Evolutionary conservation across 2,329 filamentous ascomycete species (phyloP), one percentile per base, ranked within the genome.

Genomic region (Chaetomium globosum): DNA sequence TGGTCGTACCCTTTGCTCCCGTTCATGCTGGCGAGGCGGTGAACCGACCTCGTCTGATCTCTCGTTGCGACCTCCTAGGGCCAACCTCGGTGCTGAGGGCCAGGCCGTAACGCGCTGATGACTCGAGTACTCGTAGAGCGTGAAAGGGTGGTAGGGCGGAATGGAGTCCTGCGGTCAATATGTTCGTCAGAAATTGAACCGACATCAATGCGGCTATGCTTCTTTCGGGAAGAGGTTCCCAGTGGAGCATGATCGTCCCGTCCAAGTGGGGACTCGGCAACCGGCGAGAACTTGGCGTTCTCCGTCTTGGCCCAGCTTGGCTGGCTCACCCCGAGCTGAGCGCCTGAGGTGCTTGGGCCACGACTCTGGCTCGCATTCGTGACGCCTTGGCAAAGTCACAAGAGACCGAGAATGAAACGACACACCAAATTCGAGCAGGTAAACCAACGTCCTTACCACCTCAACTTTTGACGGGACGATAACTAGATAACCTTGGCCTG

Each of bases 211-310:
- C 31, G 46, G 46, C 55, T 56, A 56, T 61, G 58, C 63, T 59
- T 57, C 57, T 56, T 65, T 60, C 28, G 57, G 62, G 49, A 52
- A 46, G 9, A 51, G 31, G 16, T 33, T 60, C 43, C 28, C 39
- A 12, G 66, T 68, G 64, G 66, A 62, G 64, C 64, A 52, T 68
- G 64, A 69, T 69, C 68, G 63, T 68, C 66, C 66, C 68, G 68
- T 57, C 52, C 13, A 23, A 46, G 51, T 53, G 66, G 59, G 30
- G 52, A 61, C 56, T 60, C 64, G 64, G 61, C 61, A 58, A 23
- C 56, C 52, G 57, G 61, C 60, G 51, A 46, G 55, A 39, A 48
- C 30, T 46, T 54, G 49, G 60, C 55, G 19, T 39, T 16, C 19
- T 60, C 52, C 61, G 60, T 23, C 51, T 64, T 61, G 64, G 52